Conservation (phyloP, 116 monocot species). For the Papilionanthe hybrid region DNA sequence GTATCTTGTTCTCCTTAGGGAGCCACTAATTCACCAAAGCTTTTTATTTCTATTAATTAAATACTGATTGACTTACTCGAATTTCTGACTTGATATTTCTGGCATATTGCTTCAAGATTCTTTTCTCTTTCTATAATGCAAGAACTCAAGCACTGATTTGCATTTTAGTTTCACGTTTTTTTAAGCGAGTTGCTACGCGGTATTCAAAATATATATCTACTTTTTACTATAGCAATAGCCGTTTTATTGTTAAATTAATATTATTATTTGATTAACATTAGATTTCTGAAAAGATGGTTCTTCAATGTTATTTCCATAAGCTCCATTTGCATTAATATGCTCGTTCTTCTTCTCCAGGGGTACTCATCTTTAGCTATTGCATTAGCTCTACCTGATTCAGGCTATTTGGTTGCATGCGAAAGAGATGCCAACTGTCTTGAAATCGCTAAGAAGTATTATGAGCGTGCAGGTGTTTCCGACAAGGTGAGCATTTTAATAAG, state of each 20-base stretch:
- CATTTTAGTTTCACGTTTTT: not conserved
- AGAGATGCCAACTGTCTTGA: slow-evolving; percentile 73
- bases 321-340: not conserved
- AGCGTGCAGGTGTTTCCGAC: slow-evolving; percentile 70
- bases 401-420: slow-evolving; percentile 86
- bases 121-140: not conserved
- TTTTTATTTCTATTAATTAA: not conserved
- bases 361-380: slow-evolving; percentile 94
- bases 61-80: not conserved
- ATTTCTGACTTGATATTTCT: not conserved
- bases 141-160: not conserved
- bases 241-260: not conserved
- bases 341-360: slow-evolving; percentile 40
- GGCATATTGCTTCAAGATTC: not conserved
- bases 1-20: too few relatives aligned
- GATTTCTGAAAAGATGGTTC: not conserved
- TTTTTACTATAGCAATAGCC: not conserved
- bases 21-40: not conserved
- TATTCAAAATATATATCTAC: not conserved
- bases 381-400: slow-evolving; percentile 75
- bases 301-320: not conserved
- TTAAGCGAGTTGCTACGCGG: not conserved
- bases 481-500: slow-evolving; percentile 44
- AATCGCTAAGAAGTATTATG: slow-evolving; percentile 88
- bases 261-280: not conserved